Conservation (phyloP, 2,329 filamentous ascomycete species). For the Sclerotinia sclerotiorum region DNA sequence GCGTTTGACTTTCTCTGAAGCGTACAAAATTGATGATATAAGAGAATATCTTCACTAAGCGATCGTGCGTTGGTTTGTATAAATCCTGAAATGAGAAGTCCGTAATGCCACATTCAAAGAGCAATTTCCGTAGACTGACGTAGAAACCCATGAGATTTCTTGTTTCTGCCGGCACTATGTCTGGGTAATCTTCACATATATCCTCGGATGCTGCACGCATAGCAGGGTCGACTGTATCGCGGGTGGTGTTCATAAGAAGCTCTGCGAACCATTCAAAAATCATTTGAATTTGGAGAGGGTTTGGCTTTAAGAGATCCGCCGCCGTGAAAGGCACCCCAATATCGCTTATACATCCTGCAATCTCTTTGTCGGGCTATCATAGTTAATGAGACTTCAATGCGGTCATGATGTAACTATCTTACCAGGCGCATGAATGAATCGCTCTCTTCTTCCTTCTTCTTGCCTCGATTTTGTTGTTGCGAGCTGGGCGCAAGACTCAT, state of each 20-base stretch:
- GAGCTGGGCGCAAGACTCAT: conserved; percentile 52
- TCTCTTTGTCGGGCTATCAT: conserved; percentile 64
- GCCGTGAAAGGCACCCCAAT: conserved; percentile 89
- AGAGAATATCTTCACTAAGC: conserved; percentile 91
- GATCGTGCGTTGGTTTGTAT: conserved; percentile 84
- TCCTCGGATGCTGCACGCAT: conserved; percentile 93
- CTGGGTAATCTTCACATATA: conserved; percentile 77
- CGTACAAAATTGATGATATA: conserved; percentile 99
- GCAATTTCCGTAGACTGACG: conserved; percentile 72
- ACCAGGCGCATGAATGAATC: conserved; percentile 59
- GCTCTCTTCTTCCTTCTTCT: conserved; percentile 57
- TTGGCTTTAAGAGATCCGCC: conserved; percentile 88
- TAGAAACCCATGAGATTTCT: conserved; percentile 97
- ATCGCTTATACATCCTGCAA: conserved; percentile 95
- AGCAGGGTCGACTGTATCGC: conserved; percentile 88
- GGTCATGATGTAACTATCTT: conserved; percentile 30
- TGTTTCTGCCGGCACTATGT: conserved; percentile 82
- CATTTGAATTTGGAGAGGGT: conserved; percentile 91
- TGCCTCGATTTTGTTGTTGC: conserved; percentile 48
- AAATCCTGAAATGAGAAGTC: conserved; percentile 94
- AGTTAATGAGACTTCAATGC: conserved; percentile 27
- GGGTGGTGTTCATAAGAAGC: conserved; percentile 87
- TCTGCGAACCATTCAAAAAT: conserved; percentile 98
- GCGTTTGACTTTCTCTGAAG: conserved; percentile 89
- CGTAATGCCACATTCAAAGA: conserved; percentile 84